Conservation (phyloP, 805 yeast genomes). For the Nadsonia fulvescens region DNA sequence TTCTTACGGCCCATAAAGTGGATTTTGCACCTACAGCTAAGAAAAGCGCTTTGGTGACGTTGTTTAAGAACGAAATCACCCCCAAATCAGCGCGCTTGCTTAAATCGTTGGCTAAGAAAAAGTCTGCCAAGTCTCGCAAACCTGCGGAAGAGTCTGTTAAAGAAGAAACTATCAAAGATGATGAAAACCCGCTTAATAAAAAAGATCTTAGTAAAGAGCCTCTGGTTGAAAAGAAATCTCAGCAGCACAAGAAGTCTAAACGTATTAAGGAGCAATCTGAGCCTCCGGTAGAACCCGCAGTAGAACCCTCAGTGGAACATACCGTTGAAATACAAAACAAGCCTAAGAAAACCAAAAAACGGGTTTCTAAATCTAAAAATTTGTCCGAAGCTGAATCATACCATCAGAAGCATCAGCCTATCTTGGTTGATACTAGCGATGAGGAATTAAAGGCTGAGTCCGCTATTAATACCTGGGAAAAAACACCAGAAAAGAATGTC, state of each 20-base stretch:
- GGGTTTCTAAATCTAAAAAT: slow-evolving; percentile 1
- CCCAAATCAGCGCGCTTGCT: no score
- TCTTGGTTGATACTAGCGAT: background rate
- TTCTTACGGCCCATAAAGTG: slow-evolving; percentile 47
- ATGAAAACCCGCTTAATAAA: slow-evolving; percentile 15
- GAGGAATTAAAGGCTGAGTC: slow-evolving; percentile 1
- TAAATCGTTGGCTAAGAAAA: no score
- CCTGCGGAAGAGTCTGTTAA: slow-evolving; percentile 25
- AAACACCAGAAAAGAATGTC: no score
- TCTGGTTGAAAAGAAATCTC: slow-evolving; percentile 2
- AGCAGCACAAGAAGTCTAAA: background rate
- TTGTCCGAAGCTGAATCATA: background rate
- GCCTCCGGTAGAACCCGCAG: background rate
- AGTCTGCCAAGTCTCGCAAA: no score
- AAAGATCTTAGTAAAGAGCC: slow-evolving; percentile 3
- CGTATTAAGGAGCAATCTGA: slow-evolving; percentile 1
- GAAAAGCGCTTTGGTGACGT: slow-evolving; percentile 43
- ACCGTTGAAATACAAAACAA: background rate
- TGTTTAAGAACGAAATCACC: slow-evolving; percentile 37
- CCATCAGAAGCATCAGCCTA: background rate
- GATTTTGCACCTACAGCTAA: slow-evolving; percentile 39
- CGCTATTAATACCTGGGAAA: no score
- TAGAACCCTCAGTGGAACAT: background rate
- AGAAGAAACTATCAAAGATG: slow-evolving; percentile 16
- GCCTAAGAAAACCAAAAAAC: slow-evolving; percentile 1